Conservation (phyloP, 805 yeast genomes). For the Diddensiella transvaalensis region DNA sequence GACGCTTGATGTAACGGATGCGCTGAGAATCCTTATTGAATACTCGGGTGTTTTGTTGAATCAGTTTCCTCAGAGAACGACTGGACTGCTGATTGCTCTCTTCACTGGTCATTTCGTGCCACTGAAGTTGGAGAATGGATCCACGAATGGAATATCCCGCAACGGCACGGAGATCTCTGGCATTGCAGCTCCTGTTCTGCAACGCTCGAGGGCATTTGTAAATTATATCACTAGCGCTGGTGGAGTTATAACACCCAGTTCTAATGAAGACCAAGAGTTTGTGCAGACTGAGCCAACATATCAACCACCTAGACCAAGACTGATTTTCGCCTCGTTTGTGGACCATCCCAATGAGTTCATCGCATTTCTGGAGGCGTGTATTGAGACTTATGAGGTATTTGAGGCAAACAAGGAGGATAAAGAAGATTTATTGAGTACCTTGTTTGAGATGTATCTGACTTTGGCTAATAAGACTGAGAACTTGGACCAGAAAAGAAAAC, state of each 20-base stretch:
- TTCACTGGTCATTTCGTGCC: conserved; percentile 83
- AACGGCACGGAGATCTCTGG: conserved; percentile 5
- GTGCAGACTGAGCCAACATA: conserved; percentile 52
- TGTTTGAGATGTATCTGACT: conserved; percentile 76
- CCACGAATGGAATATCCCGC: background rate
- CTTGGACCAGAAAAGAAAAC: conserved; percentile 40
- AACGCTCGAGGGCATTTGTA: conserved; percentile 57
- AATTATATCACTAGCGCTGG: conserved; percentile 41
- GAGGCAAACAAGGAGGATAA: conserved; percentile 70
- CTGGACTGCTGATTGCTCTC: conserved; percentile 74
- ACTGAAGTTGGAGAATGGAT: conserved; percentile 15
- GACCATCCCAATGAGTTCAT: conserved; percentile 85
- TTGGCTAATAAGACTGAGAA: conserved; percentile 44
- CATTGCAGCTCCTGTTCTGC: conserved; percentile 36
- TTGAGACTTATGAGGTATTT: conserved; percentile 70
- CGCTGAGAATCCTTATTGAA: conserved; percentile 64
- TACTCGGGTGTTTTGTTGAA: conserved; percentile 65
- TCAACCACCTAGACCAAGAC: conserved; percentile 85
- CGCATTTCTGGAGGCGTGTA: conserved; percentile 86
- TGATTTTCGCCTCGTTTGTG: conserved; percentile 84
- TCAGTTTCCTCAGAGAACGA: conserved; percentile 71
- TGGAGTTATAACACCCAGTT: conserved; percentile 20
- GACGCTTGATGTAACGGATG: conserved; percentile 70
- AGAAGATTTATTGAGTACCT: conserved; percentile 67
- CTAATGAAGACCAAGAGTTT: background rate